A percentile compares a stretch with the other conserved stretches of the same genome.
Conservation (phyloP, 2,329 filamentous ascomycete species). For the Amesomyces nigricolor region DNA sequence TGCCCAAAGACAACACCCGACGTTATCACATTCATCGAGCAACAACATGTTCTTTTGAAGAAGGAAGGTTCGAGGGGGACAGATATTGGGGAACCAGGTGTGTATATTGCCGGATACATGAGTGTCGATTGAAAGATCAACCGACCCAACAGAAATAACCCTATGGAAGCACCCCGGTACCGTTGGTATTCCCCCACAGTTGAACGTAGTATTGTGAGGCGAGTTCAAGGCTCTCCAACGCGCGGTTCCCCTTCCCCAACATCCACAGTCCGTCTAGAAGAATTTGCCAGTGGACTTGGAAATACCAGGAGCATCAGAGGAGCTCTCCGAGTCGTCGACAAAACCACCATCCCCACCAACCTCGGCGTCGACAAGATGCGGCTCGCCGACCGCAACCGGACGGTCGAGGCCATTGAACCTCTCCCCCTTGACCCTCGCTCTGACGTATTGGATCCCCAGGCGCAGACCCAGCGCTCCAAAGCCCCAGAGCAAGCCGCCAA, state of each 20-base stretch:
- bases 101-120: too few relatives aligned
- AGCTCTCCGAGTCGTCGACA: slow-evolving; percentile 11
- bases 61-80: too few relatives aligned
- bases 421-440: slow-evolving; percentile 52
- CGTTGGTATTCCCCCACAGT: too few relatives aligned
- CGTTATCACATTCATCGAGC: too few relatives aligned
- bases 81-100: too few relatives aligned
- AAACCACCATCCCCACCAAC: neutral
- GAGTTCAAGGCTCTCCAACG: too few relatives aligned
- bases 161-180: too few relatives aligned
- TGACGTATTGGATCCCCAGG: slow-evolving; percentile 51
- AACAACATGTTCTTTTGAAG: too few relatives aligned
- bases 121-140: too few relatives aligned
- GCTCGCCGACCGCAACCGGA: slow-evolving; percentile 31
- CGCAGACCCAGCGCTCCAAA: slow-evolving; percentile 57
- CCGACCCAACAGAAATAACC: too few relatives aligned
- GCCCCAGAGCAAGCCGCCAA: slow-evolving; percentile 69
- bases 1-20: too few relatives aligned
- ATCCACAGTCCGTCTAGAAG: slow-evolving; percentile 36
- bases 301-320: slow-evolving; percentile 19
- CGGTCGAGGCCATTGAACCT: slow-evolving; percentile 64
- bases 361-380: slow-evolving; percentile 7
- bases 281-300: slow-evolving; percentile 47
- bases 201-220: too few relatives aligned
- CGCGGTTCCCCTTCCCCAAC: neutral